Base-by-base conservation (phyloP, 2,329 filamentous ascomycete species). In the Aspergillus fischeri region DNA sequence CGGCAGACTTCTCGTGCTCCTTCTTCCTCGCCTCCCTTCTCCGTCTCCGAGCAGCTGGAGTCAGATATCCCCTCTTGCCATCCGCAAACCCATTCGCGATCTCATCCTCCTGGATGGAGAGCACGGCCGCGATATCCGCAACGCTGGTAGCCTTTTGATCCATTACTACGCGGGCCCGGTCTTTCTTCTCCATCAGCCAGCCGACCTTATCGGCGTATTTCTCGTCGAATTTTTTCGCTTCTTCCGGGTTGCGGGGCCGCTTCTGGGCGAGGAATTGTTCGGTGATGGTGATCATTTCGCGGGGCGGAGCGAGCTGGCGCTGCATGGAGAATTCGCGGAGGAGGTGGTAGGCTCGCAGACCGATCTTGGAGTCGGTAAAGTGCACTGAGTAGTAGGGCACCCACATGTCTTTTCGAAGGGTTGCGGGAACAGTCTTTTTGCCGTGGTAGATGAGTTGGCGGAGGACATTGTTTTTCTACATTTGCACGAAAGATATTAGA, bases 71-170 rank as follows among this genome's bases (percentile, higher is more conserved):
- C 57, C 64, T 65, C 62, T 67, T 67, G n/a, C 63, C 59, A 24
- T 68, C 67, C 7, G 70, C 67, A 17, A 74, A 63, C 20, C 69
- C 70, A 38, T 69, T 59, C 45, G 60, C 52, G 51, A 73, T 63
- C 55, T 70, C 70, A 49, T 73, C 64, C 45, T 80, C 73, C 64
- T 84, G 81, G 59, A 80, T 76, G 27, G 70, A 60, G 53, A 87
- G 67, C 3, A 86, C 82, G 21, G 81, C 80, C 1, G 84, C 83
- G 25, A 86, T 68, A 65, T 87, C 85, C 4, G 84, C 85, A 21
- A 86, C 78, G 47, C 77, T 80, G 56, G 84, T 86, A n/a, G 83
- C 83, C 68, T 83, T 85, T 68, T 87, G 85, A 65, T 87, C 77
- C 83, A 86, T 86, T 48, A 87, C 74, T 48, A 75, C 75, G 55